Base-by-base conservation (phyloP, 164 flowering plant species). In the Nymphaea thermarum region DNA sequence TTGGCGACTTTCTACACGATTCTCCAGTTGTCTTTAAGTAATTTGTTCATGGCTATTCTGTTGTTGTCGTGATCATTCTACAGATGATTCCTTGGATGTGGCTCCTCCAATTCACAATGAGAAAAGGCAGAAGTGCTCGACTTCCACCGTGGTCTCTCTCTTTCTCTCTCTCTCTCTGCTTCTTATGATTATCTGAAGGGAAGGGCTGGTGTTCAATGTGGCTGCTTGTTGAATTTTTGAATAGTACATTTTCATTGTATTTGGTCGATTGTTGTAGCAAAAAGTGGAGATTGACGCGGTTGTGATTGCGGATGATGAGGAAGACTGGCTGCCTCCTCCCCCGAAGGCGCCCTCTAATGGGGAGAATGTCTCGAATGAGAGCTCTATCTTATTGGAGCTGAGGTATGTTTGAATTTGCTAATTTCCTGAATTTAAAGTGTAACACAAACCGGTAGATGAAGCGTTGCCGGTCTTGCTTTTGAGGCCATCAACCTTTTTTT, bases 281-380 rank as follows among this genome's bases (percentile, higher is more conserved):
- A 71, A 65, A 66, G 74, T 70, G 44, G 73, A 71, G 47, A 71
- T 71, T 18, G 64, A 61, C 42, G 65, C 77, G 18, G 77, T 64
- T 14, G 68, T 74, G 14, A 17, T 65, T 17, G 76, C 79, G 16
- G 55, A 77, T 41, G 75, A 71, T 53, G 87, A 86, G 18, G 91
- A 87, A 51, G 93, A 88, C 76, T 87, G 93, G 93, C 65, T 93
- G 65, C 81, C 78, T n/a, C 88, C 95, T n/a, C 88, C 92, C 1
- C 96, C 96, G 1, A 81, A 82, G 73, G 68, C 57, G 57, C 67
- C 69, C 62, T 73, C 1, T 42, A 12, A 60, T 57, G 65, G 47
- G 66, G 59, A 4, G 60, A 7, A 25, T 75, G 73, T 67, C 66
- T 71, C 44, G 77, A 57, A 45, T 86, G 82, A 67, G 82, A 90